Conservation (phyloP, 2,329 filamentous ascomycete genomes). For the Hirsutella rhossiliensis region DNA sequence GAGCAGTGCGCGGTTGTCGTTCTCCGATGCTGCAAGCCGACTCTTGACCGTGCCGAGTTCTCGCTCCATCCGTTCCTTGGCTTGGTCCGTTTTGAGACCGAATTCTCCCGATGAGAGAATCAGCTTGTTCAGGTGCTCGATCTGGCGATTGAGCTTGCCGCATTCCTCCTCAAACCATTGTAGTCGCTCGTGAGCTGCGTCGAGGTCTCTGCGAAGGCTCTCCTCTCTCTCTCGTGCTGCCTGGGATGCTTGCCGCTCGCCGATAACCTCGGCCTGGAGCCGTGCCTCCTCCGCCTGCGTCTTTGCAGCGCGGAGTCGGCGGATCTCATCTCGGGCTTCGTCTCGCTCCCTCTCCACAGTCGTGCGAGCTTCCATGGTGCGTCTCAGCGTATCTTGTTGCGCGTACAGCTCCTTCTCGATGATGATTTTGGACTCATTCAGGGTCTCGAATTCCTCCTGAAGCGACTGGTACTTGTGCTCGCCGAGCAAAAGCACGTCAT, state of each 20-base stretch:
- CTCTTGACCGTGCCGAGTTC: slow-evolving; percentile 88
- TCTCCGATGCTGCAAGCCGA: slow-evolving; percentile 80
- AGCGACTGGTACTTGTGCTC: slow-evolving; percentile 79
- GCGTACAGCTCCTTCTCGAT: slow-evolving; percentile 97
- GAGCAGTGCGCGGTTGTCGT: slow-evolving; percentile 87
- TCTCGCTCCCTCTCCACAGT: slow-evolving; percentile 80
- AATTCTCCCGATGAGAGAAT: slow-evolving; percentile 86
- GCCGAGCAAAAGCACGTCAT: slow-evolving; percentile 81
- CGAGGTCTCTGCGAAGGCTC: slow-evolving; percentile 66
- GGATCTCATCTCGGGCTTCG: slow-evolving; percentile 76
- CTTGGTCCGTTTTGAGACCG: slow-evolving; percentile 80
- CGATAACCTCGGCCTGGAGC: slow-evolving; percentile 66
- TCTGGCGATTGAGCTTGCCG: slow-evolving; percentile 60
- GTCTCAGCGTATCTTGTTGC: slow-evolving; percentile 81
- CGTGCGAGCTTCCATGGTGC: slow-evolving; percentile 69
- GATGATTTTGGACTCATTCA: slow-evolving; percentile 91
- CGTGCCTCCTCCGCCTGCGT: slow-evolving; percentile 77
- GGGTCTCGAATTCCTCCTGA: slow-evolving; percentile 70
- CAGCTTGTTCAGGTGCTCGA: slow-evolving; percentile 76
- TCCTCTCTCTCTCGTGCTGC: slow-evolving; percentile 71
- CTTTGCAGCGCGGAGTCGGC: slow-evolving; percentile 71
- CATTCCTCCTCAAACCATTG: slow-evolving; percentile 73
- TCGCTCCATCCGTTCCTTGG: slow-evolving; percentile 84
- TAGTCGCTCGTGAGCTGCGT: slow-evolving; percentile 63
- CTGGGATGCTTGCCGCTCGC: slow-evolving; percentile 67